phyloP scores from a whole-genome alignment of 306 rosid species.

The Rosa chinensis region DNA sequence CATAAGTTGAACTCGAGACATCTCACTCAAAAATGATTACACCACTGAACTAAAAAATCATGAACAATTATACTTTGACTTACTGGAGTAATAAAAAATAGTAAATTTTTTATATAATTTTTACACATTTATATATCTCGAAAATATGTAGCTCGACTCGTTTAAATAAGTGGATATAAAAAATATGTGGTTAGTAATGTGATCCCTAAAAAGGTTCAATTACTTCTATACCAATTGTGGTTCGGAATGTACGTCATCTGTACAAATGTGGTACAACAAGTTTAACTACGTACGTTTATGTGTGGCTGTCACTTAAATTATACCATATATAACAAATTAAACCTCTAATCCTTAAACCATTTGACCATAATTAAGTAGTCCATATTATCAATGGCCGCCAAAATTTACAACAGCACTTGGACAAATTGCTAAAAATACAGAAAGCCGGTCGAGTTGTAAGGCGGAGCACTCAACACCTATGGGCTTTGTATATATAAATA shows the following conservation, averaged over 20 bases:
- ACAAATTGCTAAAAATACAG: neutral
- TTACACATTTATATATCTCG: neutral
- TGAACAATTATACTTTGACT: neutral
- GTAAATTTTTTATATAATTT: neutral
- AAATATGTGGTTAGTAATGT: neutral
- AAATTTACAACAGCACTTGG: neutral
- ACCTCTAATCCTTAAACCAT: neutral
- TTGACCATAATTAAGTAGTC: slow-evolving; percentile 1
- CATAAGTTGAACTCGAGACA: too few relatives aligned
- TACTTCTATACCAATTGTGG: neutral
- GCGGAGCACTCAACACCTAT: slow-evolving; percentile 8
- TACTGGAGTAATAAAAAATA: too few relatives aligned
- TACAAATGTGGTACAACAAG: neutral
- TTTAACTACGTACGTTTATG: slow-evolving; percentile 1
- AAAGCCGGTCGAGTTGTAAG: neutral
- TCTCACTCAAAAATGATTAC: too few relatives aligned
- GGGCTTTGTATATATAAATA: neutral
- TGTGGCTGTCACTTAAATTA: neutral
- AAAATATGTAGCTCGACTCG: neutral
- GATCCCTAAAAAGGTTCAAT: neutral
- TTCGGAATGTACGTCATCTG: neutral
- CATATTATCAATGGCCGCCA: neutral
- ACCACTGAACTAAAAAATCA: too few relatives aligned
- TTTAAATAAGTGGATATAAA: neutral
- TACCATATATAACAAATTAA: slow-evolving; percentile 5